These are phyloP conservation scores for Aspergillus sergii DNA, from an alignment of 2,329 filamentous ascomycete species.

Conservation along the genomic window DNA sequence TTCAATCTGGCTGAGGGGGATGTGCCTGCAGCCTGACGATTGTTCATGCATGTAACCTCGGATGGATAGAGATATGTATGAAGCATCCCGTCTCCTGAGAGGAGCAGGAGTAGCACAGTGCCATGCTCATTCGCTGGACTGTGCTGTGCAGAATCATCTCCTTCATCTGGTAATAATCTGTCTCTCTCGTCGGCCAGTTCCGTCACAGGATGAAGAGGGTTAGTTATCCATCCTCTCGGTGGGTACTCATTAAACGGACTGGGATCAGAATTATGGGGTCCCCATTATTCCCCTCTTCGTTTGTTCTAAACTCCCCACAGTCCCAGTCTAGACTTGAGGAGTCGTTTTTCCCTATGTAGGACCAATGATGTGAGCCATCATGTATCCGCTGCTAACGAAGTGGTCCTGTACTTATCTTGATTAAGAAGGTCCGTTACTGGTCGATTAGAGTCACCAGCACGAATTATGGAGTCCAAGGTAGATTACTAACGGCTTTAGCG, in stretches of 20 bases:
- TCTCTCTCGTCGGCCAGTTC: not conserved
- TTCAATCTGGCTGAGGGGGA: too few species aligned
- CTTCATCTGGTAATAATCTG: not conserved
- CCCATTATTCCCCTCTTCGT: conserved; percentile 1
- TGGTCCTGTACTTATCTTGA: conserved; percentile 1
- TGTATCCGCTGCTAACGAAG: not conserved
- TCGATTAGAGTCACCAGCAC: not conserved
- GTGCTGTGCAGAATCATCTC: not conserved
- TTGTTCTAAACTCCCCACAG: not conserved
- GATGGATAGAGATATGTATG: not conserved
- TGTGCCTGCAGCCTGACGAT: not conserved
- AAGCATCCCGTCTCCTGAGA: not conserved
- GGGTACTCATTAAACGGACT: not conserved
- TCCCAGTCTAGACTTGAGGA: not conserved
- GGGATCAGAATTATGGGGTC: not conserved
- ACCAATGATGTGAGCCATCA: not conserved
- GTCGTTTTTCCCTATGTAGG: not conserved
- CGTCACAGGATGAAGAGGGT: not conserved
- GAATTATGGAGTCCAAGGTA: not conserved
- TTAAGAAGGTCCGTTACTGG: not conserved
- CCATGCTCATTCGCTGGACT: not conserved
- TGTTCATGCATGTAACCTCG: not conserved
- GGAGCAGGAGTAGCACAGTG: not conserved
- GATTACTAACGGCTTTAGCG: not conserved
- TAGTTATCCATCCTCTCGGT: not conserved